Conservation (phyloP, 2,329 filamentous ascomycete species). For the Aspergillus fijiensis region DNA sequence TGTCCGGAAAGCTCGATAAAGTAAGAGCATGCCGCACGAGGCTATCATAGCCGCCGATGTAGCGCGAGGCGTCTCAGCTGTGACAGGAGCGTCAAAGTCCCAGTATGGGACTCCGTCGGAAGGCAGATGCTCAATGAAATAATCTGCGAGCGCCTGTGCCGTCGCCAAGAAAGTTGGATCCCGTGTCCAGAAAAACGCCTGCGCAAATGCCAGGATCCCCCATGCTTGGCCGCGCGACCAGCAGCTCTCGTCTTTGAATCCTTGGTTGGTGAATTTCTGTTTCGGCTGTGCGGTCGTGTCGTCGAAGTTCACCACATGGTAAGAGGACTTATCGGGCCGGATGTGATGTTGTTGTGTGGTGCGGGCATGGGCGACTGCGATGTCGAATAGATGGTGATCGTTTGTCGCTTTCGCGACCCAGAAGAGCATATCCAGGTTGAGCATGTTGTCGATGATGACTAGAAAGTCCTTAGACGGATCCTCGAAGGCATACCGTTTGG, state of each 20-base stretch:
- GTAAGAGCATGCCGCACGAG: conserved; percentile 43
- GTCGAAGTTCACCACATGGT: conserved; percentile 41
- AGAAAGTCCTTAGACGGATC: conserved; percentile 41
- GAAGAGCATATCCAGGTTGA: conserved; percentile 44
- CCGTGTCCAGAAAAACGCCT: conserved; percentile 42
- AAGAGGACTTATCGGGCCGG: conserved; percentile 28
- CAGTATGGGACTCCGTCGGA: conserved; percentile 47
- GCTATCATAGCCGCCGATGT: conserved; percentile 45
- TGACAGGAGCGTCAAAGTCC: conserved; percentile 53
- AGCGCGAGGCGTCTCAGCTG: conserved; percentile 27
- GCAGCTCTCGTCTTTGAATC: conserved; percentile 24
- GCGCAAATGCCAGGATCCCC: conserved; percentile 35
- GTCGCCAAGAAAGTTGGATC: conserved; percentile 35
- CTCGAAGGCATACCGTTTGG: conserved; percentile 26
- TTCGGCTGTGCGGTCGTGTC: conserved; percentile 40
- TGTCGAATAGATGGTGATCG: conserved; percentile 19
- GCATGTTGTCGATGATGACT: conserved; percentile 47
- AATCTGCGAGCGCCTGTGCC: conserved; percentile 47
- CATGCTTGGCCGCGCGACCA: conserved; percentile 30
- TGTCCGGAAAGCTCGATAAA: conserved; percentile 33
- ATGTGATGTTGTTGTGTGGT: conserved; percentile 45
- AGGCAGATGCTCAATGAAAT: conserved; percentile 47
- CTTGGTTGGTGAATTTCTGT: conserved; percentile 27
- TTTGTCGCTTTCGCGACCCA: conserved; percentile 37
- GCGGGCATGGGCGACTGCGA: conserved; percentile 38